Evolutionary conservation across 2,329 filamentous ascomycete genomes (phyloP), one percentile per base, ranked within the genome.

Genomic region (Epichloe amarillans): DNA sequence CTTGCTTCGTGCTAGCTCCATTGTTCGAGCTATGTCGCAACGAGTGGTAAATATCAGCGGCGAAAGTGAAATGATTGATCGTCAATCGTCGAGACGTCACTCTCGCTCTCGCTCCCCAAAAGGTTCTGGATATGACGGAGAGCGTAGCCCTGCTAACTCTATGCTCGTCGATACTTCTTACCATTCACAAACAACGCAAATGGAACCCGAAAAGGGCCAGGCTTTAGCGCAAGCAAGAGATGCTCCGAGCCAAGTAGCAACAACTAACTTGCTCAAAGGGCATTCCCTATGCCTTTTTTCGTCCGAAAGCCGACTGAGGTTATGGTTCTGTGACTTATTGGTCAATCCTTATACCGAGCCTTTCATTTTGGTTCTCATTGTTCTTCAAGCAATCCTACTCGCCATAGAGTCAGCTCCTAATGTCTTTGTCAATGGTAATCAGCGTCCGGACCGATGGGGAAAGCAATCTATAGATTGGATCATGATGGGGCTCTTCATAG

Each of bases 31-130:
- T 54, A 95, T 98, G 82, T 97, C 94, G 35, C 90, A 96, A 70
- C 88, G 93, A 72, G 90, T 98, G 51, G 93, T 98, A 62, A 97
- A 97, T 62, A 79, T 98, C 60, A 95, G 89, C 68, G 95, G 95
- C 63, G 93, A 97, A 61, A 84, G 84, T 4, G 88, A 96, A 59
- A 71, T 87, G 19, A 74, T 90, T 15, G 88, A 95, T 64, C 82
- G 85, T 55, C 82, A 79, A 48, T 75, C 82, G 23, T 76, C 80
- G 41, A 75, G 80, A 46, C 70, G 72, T 72, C 83, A 71, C 64
- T 84, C 69, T 65, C 79, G 71, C 64, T 84, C 69, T 65, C 79
- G 64, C 58, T 82, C 70, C 58, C 71, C 78, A 30, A 73, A 75
- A 52, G 68, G 56, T 57, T 76, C 68, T 7, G 59, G 63, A 15